Conservation (phyloP, 2,329 filamentous ascomycete species). For the Cordyceps militaris region DNA sequence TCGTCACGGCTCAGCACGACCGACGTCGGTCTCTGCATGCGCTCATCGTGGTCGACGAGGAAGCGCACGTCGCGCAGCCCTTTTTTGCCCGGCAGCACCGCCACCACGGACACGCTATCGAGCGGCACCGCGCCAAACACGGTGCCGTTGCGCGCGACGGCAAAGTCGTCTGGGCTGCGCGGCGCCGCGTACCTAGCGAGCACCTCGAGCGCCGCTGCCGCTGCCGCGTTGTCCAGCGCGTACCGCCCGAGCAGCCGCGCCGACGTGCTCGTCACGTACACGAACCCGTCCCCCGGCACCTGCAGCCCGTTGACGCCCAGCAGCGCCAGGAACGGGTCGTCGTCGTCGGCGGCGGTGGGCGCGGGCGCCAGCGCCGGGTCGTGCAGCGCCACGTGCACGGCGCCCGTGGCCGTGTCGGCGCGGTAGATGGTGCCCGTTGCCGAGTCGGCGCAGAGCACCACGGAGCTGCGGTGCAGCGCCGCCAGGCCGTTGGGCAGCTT, state of each 20-base stretch:
- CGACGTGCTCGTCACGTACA: slow-evolving; percentile 20
- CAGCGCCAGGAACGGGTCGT: slow-evolving; percentile 9
- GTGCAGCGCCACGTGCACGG: slow-evolving; percentile 13
- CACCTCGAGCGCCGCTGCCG: slow-evolving; percentile 11
- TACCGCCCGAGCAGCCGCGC: slow-evolving; percentile 14
- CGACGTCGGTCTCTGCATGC: slow-evolving; percentile 14
- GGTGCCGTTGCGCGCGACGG: slow-evolving; percentile 13
- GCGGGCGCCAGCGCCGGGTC: slow-evolving; percentile 13
- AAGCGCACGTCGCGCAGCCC: background rate
- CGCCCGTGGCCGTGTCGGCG: slow-evolving; percentile 15
- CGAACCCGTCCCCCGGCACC: slow-evolving; percentile 12
- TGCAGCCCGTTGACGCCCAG: slow-evolving; percentile 19
- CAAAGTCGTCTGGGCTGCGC: slow-evolving; percentile 16
- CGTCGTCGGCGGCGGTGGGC: background rate
- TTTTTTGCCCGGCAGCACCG: background rate
- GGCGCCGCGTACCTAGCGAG: slow-evolving; percentile 3
- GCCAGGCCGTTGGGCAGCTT: slow-evolving; percentile 20
- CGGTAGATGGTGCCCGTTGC: slow-evolving; percentile 15
- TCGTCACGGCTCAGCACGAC: slow-evolving; percentile 15
- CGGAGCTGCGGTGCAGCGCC: slow-evolving; percentile 14
- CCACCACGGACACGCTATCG: slow-evolving; percentile 4
- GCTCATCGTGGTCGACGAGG: slow-evolving; percentile 6
- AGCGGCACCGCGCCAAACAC: slow-evolving; percentile 12
- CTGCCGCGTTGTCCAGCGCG: slow-evolving; percentile 11
- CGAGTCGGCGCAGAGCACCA: slow-evolving; percentile 19